phyloP scores from a whole-genome alignment of 805 yeast species.

The Cyberlindnera bimundalis region DNA sequence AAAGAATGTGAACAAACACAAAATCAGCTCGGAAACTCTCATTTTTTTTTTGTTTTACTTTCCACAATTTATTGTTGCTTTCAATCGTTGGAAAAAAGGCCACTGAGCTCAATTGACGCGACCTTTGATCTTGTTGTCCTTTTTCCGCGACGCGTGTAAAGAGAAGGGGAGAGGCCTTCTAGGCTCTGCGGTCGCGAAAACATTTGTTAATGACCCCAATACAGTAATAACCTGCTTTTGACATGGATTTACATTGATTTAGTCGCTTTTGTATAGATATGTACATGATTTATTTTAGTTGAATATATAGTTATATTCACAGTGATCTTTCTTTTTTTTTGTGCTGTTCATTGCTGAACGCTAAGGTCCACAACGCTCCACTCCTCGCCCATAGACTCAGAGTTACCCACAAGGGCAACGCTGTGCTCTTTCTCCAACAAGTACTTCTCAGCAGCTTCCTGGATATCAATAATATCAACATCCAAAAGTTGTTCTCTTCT shows the following conservation, averaged over 20 bases:
- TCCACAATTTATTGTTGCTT: too few species aligned
- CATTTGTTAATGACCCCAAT: too few species aligned
- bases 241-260: too few species aligned
- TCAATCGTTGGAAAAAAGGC: too few species aligned
- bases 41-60: constrained; percentile 14
- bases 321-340: too few species aligned
- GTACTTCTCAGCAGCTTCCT: constrained; percentile 65
- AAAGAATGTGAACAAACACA: constrained; percentile 16
- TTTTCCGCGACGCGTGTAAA: constrained; percentile 1
- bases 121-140: constrained; percentile 14
- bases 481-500: constrained; percentile 74
- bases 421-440: constrained; percentile 34
- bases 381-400: constrained; percentile 10
- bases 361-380: constrained; percentile 25
- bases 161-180: too few species aligned
- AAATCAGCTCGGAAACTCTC: constrained; percentile 12
- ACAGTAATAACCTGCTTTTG: too few species aligned
- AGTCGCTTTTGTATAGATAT: too few species aligned
- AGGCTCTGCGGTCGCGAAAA: too few species aligned
- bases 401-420: constrained; percentile 45
- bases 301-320: too few species aligned
- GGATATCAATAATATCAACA: constrained; percentile 59
- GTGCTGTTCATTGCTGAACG: constrained; percentile 4
- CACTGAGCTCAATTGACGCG: too few species aligned
- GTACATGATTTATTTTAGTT: too few species aligned